Evolutionary conservation across 2,329 filamentous ascomycete genomes (phyloP).

Genomic region (Talaromyces sp.): DNA sequence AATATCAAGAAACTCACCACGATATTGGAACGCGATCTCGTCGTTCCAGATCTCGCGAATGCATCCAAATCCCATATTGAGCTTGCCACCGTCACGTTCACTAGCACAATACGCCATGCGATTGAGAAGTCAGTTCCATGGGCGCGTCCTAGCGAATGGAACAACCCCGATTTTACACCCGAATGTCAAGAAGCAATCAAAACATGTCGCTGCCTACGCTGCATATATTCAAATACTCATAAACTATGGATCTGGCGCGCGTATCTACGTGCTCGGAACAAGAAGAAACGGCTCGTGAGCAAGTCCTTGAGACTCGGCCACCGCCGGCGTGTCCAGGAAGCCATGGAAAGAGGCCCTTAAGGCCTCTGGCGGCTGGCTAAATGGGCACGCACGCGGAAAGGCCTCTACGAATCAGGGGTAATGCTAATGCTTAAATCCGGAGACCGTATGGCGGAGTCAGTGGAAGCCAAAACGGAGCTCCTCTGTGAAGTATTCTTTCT

Average conservation of each 20-base stretch:
- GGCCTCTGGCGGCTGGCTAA: slow-evolving; percentile 29
- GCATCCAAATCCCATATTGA: background rate
- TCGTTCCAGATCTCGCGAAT: background rate
- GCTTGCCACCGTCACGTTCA: background rate
- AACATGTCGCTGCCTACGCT: background rate
- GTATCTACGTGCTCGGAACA: background rate
- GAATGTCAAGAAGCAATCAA: background rate
- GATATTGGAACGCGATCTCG: background rate
- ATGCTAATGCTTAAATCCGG: background rate
- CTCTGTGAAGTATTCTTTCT: background rate
- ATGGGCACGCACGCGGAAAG: slow-evolving; percentile 25
- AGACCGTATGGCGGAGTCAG: background rate
- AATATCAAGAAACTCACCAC: background rate
- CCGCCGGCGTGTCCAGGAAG: slow-evolving; percentile 27
- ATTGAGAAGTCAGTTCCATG: background rate
- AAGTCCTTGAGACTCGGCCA: slow-evolving; percentile 24
- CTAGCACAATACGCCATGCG: background rate
- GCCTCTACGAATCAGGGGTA: background rate
- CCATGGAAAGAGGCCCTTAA: slow-evolving; percentile 21
- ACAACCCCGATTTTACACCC: background rate
- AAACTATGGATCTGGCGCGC: background rate
- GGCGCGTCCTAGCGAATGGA: background rate
- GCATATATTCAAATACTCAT: background rate
- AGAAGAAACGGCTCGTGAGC: slow-evolving; percentile 22
- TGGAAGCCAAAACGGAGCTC: background rate